Evolutionary conservation across 495 filamentous ascomycete genomes (phyloP).

Genomic region (Geopyxis carbonaria): DNA sequence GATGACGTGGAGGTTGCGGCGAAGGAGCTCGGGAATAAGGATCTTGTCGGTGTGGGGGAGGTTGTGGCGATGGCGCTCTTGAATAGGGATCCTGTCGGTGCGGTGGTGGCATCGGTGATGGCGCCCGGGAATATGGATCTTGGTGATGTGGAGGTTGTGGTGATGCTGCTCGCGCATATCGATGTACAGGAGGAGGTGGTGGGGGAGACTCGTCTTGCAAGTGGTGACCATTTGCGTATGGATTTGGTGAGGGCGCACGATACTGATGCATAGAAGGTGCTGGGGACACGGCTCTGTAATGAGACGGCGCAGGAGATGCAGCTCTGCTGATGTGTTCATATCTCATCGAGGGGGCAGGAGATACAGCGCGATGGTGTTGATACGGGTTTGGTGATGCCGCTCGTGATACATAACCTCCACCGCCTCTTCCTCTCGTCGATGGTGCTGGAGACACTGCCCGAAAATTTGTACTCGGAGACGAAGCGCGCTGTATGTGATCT

Average conservation of each 20-base stretch:
- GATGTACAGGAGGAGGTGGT: conserved; percentile 19
- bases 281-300: conserved; percentile 26
- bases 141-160: conserved; percentile 24
- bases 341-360: conserved; percentile 23
- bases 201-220: conserved; percentile 8
- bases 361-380: conserved; percentile 12
- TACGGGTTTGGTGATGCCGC: conserved; percentile 33
- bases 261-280: conserved; percentile 35
- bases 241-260: conserved; percentile 16
- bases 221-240: conserved; percentile 9
- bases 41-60: conserved; percentile 12
- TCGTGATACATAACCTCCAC: too few species aligned
- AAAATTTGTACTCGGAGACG: conserved; percentile 25
- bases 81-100: conserved; percentile 30
- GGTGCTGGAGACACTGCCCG: conserved; percentile 27
- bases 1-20: conserved; percentile 18
- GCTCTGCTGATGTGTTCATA: conserved; percentile 14
- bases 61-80: conserved; percentile 9
- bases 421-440: too few species aligned
- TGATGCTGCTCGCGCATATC: conserved; percentile 25
- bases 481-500: conserved; percentile 23
- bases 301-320: conserved; percentile 16
- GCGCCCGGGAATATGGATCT: conserved; percentile 19
- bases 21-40: conserved; percentile 16
- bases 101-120: conserved; percentile 6